Conservation (phyloP, 1,284 basidiomycete genomes). For the Phaffia rhodozyma region DNA sequence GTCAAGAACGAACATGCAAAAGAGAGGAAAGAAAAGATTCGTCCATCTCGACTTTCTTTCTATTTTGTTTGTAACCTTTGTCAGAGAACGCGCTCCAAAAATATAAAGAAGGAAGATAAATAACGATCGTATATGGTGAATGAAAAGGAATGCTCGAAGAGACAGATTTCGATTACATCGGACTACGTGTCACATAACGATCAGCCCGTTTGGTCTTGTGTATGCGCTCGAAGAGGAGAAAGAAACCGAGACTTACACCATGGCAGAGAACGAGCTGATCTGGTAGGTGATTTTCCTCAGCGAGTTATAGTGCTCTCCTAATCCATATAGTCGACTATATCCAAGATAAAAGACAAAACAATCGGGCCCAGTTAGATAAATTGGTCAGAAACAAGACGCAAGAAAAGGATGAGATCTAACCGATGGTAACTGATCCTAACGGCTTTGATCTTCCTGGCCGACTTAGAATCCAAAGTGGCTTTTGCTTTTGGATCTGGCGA, state of each 20-base stretch:
- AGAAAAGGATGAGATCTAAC: neutral
- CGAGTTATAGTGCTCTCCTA: constrained; percentile 18
- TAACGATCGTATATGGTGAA: too few relatives aligned
- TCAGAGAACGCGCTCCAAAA: too few relatives aligned
- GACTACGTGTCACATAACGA: too few relatives aligned
- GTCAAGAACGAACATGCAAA: too few relatives aligned
- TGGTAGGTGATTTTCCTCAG: constrained; percentile 14
- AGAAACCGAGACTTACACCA: constrained; percentile 9
- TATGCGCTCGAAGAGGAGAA: neutral
- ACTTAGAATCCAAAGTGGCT: constrained; percentile 2
- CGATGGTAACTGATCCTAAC: constrained; percentile 13
- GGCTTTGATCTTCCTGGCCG: constrained; percentile 10
- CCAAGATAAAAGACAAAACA: neutral
- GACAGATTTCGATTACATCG: too few relatives aligned
- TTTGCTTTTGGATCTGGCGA: constrained; percentile 18
- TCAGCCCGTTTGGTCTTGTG: too few relatives aligned
- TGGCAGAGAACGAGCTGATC: constrained; percentile 12
- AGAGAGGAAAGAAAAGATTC: too few relatives aligned
- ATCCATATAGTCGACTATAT: constrained; percentile 7
- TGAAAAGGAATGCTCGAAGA: too few relatives aligned
- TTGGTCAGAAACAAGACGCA: neutral
- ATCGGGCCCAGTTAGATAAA: too few relatives aligned
- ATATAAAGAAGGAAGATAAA: too few relatives aligned
- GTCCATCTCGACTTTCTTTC: too few relatives aligned
- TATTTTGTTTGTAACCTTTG: too few relatives aligned